Evolutionary conservation across 495 filamentous ascomycete genomes (phyloP).

Genomic region (Aspergillus homomorphus): DNA sequence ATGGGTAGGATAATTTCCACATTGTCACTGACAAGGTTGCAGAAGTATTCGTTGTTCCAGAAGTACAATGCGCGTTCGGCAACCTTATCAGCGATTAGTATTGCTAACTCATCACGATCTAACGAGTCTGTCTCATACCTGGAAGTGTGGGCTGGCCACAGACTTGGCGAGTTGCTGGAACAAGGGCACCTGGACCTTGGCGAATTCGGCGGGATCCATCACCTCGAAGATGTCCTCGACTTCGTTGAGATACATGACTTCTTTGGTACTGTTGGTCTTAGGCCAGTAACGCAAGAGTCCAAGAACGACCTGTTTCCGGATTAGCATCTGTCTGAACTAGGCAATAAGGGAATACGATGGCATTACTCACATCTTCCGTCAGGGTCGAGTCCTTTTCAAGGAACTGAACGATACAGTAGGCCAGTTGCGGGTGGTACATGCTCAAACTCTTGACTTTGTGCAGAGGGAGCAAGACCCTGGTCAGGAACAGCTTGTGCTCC

Average conservation of each 20-base stretch:
- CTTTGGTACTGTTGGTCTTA: slow-evolving; percentile 98
- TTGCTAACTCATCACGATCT: neutral
- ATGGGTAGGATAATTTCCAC: slow-evolving; percentile 97
- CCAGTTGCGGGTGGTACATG: slow-evolving; percentile 99
- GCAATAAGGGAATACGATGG: neutral
- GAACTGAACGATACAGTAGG: slow-evolving; percentile 99
- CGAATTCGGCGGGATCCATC: slow-evolving; percentile 98
- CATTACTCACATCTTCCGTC: slow-evolving; percentile 81
- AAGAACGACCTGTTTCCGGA: slow-evolving; percentile 70
- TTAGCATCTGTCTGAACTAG: slow-evolving; percentile 7
- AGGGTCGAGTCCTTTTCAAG: slow-evolving; percentile 96
- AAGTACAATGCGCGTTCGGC: slow-evolving; percentile 97
- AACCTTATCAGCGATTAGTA: slow-evolving; percentile 50
- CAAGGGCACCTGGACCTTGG: slow-evolving; percentile 95
- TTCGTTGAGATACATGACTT: slow-evolving; percentile 99
- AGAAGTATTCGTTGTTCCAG: slow-evolving; percentile 99
- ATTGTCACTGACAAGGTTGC: slow-evolving; percentile 98
- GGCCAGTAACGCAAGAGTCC: slow-evolving; percentile 97
- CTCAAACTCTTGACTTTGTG: slow-evolving; percentile 99
- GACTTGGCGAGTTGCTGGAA: slow-evolving; percentile 98
- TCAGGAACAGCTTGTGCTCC: slow-evolving; percentile 98
- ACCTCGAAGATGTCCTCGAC: slow-evolving; percentile 99
- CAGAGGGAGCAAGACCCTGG: slow-evolving; percentile 83
- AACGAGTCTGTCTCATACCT: slow-evolving; percentile 49
- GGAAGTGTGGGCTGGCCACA: slow-evolving; percentile 97